These are phyloP conservation scores for Chimonanthus salicifolius DNA, from an alignment of 164 flowering plant genomes.

Conservation along the genomic window DNA sequence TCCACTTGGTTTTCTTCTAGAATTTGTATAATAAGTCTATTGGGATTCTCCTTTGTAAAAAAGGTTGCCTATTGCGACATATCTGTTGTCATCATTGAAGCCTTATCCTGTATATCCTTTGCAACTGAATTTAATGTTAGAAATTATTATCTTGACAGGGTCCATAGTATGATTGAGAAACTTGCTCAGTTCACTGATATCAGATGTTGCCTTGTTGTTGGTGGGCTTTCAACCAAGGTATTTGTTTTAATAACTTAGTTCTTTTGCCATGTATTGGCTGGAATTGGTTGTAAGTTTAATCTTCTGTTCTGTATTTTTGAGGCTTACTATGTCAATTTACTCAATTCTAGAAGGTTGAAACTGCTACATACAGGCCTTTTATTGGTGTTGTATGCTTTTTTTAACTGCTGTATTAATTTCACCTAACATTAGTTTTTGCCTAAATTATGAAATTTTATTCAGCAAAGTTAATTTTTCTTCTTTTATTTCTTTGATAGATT, in stretches of 20 bases:
- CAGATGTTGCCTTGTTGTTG: conserved; percentile 83
- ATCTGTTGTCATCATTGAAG: background rate
- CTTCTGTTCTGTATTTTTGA: too few relatives aligned
- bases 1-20: background rate
- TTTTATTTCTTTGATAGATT: too few relatives aligned
- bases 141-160: conserved; percentile 42
- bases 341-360: too few relatives aligned
- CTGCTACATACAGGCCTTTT: too few relatives aligned
- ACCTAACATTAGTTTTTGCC: too few relatives aligned
- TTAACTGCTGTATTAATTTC: too few relatives aligned
- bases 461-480: too few relatives aligned
- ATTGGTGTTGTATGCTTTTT: too few relatives aligned
- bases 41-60: background rate
- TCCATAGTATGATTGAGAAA: conserved; percentile 88
- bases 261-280: background rate
- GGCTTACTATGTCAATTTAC: too few relatives aligned
- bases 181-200: conserved; percentile 88
- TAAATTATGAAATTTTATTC: too few relatives aligned
- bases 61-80: background rate
- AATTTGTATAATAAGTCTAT: background rate
- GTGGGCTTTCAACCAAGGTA: conserved; percentile 90
- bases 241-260: background rate
- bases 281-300: background rate
- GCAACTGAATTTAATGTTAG: too few relatives aligned
- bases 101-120: background rate